Conservation (phyloP, 1,284 basidiomycete genomes). For the Fistulina hepatica region DNA sequence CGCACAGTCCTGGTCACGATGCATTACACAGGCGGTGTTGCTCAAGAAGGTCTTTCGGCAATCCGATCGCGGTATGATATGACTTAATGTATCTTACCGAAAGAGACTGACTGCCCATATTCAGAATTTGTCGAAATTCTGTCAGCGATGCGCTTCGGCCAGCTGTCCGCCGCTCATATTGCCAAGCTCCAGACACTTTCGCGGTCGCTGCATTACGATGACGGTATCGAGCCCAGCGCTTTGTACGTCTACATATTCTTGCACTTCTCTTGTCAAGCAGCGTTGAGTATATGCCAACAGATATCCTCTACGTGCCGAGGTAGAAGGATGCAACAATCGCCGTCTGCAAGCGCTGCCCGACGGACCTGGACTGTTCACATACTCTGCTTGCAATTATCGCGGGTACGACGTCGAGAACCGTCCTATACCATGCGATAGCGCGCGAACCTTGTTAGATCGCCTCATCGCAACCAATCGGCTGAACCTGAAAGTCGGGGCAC, state of each 20-base stretch:
- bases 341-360: too few species aligned
- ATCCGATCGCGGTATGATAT: too few species aligned
- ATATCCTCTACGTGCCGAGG: conserved; percentile 71
- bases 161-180: conserved; percentile 45
- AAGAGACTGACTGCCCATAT: too few species aligned
- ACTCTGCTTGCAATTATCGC: conserved; percentile 23
- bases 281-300: conserved; percentile 26
- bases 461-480: conserved; percentile 20
- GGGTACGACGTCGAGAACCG: conserved; percentile 21
- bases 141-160: conserved; percentile 78
- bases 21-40: conserved; percentile 42
- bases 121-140: conserved; percentile 80
- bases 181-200: conserved; percentile 44
- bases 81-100: too few species aligned
- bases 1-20: conserved; percentile 54
- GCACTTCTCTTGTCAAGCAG: conserved; percentile 1
- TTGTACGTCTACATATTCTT: conserved; percentile 33
- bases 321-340: conserved; percentile 61
- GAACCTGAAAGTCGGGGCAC: conserved; percentile 32
- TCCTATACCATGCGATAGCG: conserved; percentile 17
- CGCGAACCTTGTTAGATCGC: conserved; percentile 21
- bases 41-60: conserved; percentile 51
- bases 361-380: too few species aligned
- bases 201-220: conserved; percentile 46
- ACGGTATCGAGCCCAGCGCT: conserved; percentile 68